Evolutionary conservation across 192 early-diverging fungal genomes (phyloP).

Genomic region (Rhizoclosmatium globosum): DNA sequence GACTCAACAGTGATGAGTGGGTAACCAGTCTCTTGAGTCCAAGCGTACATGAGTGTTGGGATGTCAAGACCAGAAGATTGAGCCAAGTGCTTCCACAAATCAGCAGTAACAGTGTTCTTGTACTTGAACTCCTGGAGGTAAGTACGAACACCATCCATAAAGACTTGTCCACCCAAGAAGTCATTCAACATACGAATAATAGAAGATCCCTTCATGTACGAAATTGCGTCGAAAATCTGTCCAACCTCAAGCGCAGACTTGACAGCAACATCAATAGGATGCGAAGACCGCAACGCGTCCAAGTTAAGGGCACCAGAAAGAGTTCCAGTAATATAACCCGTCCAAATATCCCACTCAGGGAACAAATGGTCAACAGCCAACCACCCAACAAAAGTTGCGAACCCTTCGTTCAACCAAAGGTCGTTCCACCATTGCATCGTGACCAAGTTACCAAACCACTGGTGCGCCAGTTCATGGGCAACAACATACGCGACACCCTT

Average conservation of each 20-base stretch:
- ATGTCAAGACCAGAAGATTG: constrained; percentile 85
- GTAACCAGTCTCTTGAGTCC: constrained; percentile 89
- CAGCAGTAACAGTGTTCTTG: constrained; percentile 83
- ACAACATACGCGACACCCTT: constrained; percentile 86
- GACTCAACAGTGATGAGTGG: constrained; percentile 81
- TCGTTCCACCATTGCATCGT: constrained; percentile 97
- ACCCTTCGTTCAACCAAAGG: constrained; percentile 92
- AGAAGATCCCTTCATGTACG: constrained; percentile 89
- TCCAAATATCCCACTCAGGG: constrained; percentile 97
- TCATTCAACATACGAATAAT: constrained; percentile 94
- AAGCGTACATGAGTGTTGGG: constrained; percentile 81
- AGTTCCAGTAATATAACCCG: constrained; percentile 81
- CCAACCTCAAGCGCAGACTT: constrained; percentile 83
- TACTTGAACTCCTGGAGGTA: constrained; percentile 87
- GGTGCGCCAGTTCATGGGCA: constrained; percentile 85
- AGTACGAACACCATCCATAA: constrained; percentile 50
- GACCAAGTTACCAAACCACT: constrained; percentile 91
- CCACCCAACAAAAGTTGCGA: constrained; percentile 97
- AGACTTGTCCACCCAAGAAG: constrained; percentile 44
- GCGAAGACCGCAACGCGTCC: constrained; percentile 85
- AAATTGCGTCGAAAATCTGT: constrained; percentile 96
- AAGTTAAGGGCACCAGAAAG: constrained; percentile 78
- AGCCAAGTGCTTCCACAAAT: constrained; percentile 86
- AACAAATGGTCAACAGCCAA: constrained; percentile 32
- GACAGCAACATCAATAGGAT: constrained; percentile 93